phyloP scores from a whole-genome alignment of 345 rosid genomes.

The Lepidium sativum region DNA sequence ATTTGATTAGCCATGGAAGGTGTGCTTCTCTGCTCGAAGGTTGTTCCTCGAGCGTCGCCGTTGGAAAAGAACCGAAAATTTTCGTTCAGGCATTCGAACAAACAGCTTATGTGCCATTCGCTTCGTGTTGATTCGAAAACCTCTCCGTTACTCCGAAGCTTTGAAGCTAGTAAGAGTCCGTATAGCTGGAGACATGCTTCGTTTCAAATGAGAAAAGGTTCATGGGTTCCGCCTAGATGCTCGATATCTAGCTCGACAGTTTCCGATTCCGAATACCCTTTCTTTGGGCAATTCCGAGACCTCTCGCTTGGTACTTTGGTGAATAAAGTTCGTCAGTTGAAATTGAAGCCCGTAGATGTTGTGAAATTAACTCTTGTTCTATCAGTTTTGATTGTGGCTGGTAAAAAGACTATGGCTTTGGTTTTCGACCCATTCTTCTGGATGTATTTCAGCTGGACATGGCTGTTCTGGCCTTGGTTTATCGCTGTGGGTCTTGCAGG shows the following conservation, averaged over 20 bases:
- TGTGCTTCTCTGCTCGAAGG: conserved; percentile 44
- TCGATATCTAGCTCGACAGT: conserved; percentile 37
- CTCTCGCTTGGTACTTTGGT: conserved; percentile 40
- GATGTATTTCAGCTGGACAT: conserved; percentile 91
- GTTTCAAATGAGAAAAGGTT: conserved; percentile 15
- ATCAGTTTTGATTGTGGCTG: conserved; percentile 44
- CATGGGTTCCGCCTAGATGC: conserved; percentile 35
- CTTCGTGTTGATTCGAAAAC: conserved; percentile 10
- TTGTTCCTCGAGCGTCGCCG: conserved; percentile 21
- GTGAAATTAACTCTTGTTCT: conserved; percentile 51
- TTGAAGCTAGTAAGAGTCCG: conserved; percentile 16
- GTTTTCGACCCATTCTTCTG: conserved; percentile 66
- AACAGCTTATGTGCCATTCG: conserved; percentile 33
- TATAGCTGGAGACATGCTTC: conserved; percentile 12
- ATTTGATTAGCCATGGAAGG: conserved; percentile 43
- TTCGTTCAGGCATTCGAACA: conserved; percentile 60
- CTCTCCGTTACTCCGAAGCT: conserved; percentile 6
- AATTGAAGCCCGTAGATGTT: conserved; percentile 43
- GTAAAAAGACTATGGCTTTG: conserved; percentile 48
- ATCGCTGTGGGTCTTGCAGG: conserved; percentile 49
- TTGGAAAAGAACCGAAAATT: conserved; percentile 1
- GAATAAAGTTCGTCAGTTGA: conserved; percentile 27
- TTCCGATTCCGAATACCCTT: conserved; percentile 31
- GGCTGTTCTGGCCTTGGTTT: conserved; percentile 94
- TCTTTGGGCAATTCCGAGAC: conserved; percentile 33